Evolutionary conservation across 164 flowering plant genomes (phyloP), one percentile per base, ranked within the genome.

Genomic region (Magnolia changhungtana): DNA sequence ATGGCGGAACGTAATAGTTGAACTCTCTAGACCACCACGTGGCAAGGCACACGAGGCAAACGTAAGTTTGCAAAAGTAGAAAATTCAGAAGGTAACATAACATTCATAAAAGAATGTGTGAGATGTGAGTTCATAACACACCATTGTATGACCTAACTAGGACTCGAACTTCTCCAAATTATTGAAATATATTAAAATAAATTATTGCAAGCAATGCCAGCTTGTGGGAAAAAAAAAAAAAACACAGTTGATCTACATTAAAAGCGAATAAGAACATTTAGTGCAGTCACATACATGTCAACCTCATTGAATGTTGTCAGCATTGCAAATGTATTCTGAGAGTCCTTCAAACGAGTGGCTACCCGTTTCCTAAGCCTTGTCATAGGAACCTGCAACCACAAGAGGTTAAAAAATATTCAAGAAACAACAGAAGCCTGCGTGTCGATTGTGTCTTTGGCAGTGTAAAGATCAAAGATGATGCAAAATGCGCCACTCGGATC

Each of bases 261-360:
- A 29, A 11, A 68, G 13, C 8, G 13, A 68, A 68, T 45, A 70
- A 18, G 29, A 45, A 70, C 9, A 19, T 49, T 20, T 11, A 70
- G 49, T 11, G 10, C 21, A 68, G 49, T 55, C 5, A 68, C 80
- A 59, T 45, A 78, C 80, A 78, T 78, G 80, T 78, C 80, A 59
- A 78, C 74, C 50, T 78, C 80, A 78, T 78, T 78, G 67, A 78
- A 73, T 14, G 80, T 78, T 27, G 80, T 73, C 69, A 78, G 72
- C 80, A 78, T 68, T 13, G 80, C 80, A 68, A 66, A 78, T 24
- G 80, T 78, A 72, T 78, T 78, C 50, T 78, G 80, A 21, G 80
- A 78, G 19, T 78, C 80, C 58, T 78, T 78, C 80, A 78, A 74
- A 23, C 80, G 80, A 8, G 80, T 67, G n/a, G 80, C 80, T 31